These are phyloP conservation scores for Sparassis latifolia DNA, from an alignment of 1,284 basidiomycete species.

Conservation along the genomic window DNA sequence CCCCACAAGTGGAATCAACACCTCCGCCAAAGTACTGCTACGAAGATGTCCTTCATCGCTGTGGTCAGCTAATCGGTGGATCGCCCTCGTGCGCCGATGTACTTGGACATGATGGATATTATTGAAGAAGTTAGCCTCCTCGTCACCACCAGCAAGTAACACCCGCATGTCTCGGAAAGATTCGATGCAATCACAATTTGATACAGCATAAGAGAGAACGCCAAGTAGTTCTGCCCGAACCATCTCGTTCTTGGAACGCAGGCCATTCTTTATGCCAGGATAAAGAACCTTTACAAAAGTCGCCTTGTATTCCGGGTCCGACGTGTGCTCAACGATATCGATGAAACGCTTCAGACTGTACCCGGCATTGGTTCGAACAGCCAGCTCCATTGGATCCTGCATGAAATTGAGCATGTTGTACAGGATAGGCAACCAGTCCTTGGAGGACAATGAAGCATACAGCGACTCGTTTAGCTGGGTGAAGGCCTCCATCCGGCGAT, in stretches of 20 bases:
- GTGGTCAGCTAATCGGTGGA: slow-evolving; percentile 81
- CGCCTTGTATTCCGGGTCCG: slow-evolving; percentile 39
- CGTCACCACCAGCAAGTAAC: slow-evolving; percentile 85
- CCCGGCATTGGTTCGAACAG: slow-evolving; percentile 81
- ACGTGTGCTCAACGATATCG: slow-evolving; percentile 40
- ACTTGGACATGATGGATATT: slow-evolving; percentile 95
- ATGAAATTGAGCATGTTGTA: slow-evolving; percentile 85
- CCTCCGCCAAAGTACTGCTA: slow-evolving; percentile 71
- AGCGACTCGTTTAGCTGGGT: slow-evolving; percentile 63
- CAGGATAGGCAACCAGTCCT: slow-evolving; percentile 81
- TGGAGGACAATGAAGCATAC: slow-evolving; percentile 42
- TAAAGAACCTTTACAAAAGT: slow-evolving; percentile 67
- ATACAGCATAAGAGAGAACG: slow-evolving; percentile 76
- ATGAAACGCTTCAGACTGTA: slow-evolving; percentile 77
- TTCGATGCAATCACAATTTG: slow-evolving; percentile 54
- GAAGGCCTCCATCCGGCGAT: slow-evolving; percentile 79
- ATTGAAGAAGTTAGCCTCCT: slow-evolving; percentile 95
- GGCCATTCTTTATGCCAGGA: slow-evolving; percentile 77
- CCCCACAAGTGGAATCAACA: slow-evolving; percentile 84
- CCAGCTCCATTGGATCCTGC: slow-evolving; percentile 86
- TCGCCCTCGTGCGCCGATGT: slow-evolving; percentile 85
- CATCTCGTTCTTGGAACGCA: slow-evolving; percentile 80
- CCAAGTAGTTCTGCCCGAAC: slow-evolving; percentile 85
- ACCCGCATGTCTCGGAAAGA: slow-evolving; percentile 74
- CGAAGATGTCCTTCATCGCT: slow-evolving; percentile 67